Conservation (phyloP, 331 rosid genomes). For the Acacia pycnantha region DNA sequence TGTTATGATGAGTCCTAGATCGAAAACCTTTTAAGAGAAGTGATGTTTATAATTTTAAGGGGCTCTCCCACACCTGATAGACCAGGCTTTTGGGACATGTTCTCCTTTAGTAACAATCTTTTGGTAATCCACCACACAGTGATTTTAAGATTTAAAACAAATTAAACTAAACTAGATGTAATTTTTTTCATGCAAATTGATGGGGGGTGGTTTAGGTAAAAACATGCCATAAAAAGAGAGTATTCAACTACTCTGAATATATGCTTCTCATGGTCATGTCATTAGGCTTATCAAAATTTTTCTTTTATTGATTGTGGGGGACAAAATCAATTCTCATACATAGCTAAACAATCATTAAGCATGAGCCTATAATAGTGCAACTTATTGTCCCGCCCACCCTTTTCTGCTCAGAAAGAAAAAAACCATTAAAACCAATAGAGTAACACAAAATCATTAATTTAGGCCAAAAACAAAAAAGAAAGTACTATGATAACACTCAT, state of each 20-base stretch:
- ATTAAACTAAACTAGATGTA: too few species aligned
- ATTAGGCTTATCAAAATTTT: conserved; percentile 34
- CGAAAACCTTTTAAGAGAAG: too few species aligned
- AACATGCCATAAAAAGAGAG: conserved; percentile 19
- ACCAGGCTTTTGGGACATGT: too few species aligned
- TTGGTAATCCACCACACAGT: not conserved
- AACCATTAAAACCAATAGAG: conserved; percentile 15
- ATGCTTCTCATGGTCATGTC: conserved; percentile 35
- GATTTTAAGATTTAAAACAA: not conserved
- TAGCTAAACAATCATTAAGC: conserved; percentile 56
- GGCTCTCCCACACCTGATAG: too few species aligned
- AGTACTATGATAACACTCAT: conserved; percentile 20
- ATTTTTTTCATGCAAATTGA: not conserved
- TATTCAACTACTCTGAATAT: conserved; percentile 28
- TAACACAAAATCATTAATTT: conserved; percentile 23
- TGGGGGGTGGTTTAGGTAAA: not conserved
- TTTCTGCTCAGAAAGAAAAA: not conserved
- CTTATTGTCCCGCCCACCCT: conserved; percentile 24
- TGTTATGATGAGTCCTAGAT: too few species aligned
- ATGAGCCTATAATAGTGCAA: conserved; percentile 41
- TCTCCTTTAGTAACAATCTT: too few species aligned
- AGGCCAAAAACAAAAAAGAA: not conserved
- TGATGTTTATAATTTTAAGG: too few species aligned
- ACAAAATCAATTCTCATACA: conserved; percentile 46
- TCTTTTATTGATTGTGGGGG: conserved; percentile 38